Evolutionary conservation across 371 early-diverging fungal genomes (phyloP), one percentile per base, ranked within the genome.

Genomic region (Circinella umbellata): DNA sequence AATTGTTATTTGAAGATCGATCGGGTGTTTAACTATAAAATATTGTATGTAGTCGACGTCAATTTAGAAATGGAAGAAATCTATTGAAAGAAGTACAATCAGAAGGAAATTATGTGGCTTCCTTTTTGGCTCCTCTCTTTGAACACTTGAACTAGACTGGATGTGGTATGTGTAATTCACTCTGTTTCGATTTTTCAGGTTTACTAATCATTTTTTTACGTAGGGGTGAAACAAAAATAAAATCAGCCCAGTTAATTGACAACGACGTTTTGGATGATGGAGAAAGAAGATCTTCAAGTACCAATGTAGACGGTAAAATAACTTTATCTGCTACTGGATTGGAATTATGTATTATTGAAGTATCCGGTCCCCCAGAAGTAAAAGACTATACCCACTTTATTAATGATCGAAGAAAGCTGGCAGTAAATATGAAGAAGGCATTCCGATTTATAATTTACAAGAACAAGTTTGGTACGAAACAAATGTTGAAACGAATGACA

Each of bases 251-350:
- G 15, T 7, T 13, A 13, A 51, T 51, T 51, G 51, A 51, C 51
- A 51, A 51, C 51, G 51, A 51, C 15, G 51, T 51, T 13, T 51
- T 51, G 51, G 51, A 51, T 51, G 51, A 51, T 51, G 51, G 51
- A 51, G 51, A 51, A 51, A 51, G 51, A 51, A 51, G 51, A 51
- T 51, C 51, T 4, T 51, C 51, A 51, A 51, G 51, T 51, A 51
- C 17, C 51, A 51, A 51, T 51, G 51, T 51, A 15, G 51, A 51
- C 15, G 51, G 51, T 5, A 51, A 51, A 51, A 15, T 51, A 15
- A 51, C 51, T 1, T 14, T 51, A 51, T 6, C 51, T 15, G 15
- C 4, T 5, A 51, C 51, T 51, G 51, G 6, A 8, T 4, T 51
- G n/a, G 51, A 51, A 5, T 51, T 6, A 15, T 51, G 51, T 15